A percentile compares a stretch with the other conserved stretches of the same genome.
phyloP scores from a whole-genome alignment of 2,329 filamentous ascomycete genomes.

The Setomelanomma holmii region DNA sequence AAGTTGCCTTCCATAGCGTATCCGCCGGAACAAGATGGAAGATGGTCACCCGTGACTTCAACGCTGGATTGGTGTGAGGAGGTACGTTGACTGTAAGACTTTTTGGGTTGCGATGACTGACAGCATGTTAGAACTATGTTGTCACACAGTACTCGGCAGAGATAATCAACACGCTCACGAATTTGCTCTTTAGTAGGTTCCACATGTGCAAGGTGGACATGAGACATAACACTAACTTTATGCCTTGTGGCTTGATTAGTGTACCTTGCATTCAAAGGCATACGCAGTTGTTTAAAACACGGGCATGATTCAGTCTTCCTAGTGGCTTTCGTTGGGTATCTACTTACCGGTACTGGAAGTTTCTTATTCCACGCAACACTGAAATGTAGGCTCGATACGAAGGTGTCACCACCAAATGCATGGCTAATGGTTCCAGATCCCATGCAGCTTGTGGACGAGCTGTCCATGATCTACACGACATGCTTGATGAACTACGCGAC shows the following conservation, averaged over 20 bases:
- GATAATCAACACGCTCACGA: conserved; percentile 81
- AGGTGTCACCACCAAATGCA: background rate
- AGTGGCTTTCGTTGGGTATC: conserved; percentile 68
- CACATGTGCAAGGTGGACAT: too few relatives aligned
- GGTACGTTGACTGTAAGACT: conserved; percentile 50
- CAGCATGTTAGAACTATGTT: conserved; percentile 73
- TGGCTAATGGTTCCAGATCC: conserved; percentile 69
- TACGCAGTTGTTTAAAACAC: conserved; percentile 74
- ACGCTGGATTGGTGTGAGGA: conserved; percentile 85
- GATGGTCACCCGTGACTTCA: conserved; percentile 74
- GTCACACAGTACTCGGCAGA: conserved; percentile 78
- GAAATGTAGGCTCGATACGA: conserved; percentile 60
- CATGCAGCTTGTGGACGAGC: conserved; percentile 74
- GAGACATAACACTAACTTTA: too few relatives aligned
- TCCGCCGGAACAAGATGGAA: conserved; percentile 62
- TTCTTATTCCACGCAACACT: conserved; percentile 70
- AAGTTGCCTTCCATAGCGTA: conserved; percentile 57
- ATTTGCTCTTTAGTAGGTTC: conserved; percentile 80
- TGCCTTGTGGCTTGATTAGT: too few relatives aligned
- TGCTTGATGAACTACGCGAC: conserved; percentile 74
- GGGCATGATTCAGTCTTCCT: conserved; percentile 79
- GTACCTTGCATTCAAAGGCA: conserved; percentile 76
- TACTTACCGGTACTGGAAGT: conserved; percentile 67
- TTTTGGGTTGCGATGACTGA: conserved; percentile 8
- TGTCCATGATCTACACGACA: conserved; percentile 76